Base-by-base conservation (phyloP, 805 yeast species). In the Starmerella potacharoeniae region DNA sequence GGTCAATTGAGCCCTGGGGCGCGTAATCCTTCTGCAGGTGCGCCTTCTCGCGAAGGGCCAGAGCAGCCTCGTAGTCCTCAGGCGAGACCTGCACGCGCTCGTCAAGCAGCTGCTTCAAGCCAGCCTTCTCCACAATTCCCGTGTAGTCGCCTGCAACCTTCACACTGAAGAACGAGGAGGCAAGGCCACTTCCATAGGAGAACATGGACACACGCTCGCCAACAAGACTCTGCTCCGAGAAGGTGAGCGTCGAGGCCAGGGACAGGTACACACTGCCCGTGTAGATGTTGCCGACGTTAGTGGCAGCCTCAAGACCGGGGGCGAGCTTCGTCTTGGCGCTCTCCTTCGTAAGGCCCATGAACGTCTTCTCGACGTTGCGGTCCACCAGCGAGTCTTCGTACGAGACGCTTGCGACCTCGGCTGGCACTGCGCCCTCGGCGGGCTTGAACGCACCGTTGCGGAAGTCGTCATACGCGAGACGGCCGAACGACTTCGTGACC, bases 181-280 rank as follows among this genome's bases (percentile, higher is more conserved):
- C 99, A 60, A 93, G 80, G 67, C 99, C 99, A 14, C 97, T 91
- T 63, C 99, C 99, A 72, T 93, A 93, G 22, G 98, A 93, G 77
- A 90, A 93, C 65, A 90, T 69, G 64, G 96, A 95, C 66, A 93
- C 77, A 65, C 79, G 79, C 46, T 56, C 41, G 71, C 83, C 88
- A 64, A 91, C 77, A 53, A 78, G 73, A 47, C 83, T 93, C 54
- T 79, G 77, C 45, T 87, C 90, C 59, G 84, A 84, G 68, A 76
- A 85, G 68, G 77, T 80, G 64, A 93, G 75, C 61, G 88, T 74
- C 13, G 97, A 91, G 35, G 91, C 78, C 57, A 93, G 77, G 7
- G 96, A 80, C 37, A 95, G 83, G 79, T 86, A 93, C 49, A 88
- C 82, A 37, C 96, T 86, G 60, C 90, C 97, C 46, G 97, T 87